phyloP scores from a whole-genome alignment of 164 flowering plant genomes.

The Magnolia officinalis region DNA sequence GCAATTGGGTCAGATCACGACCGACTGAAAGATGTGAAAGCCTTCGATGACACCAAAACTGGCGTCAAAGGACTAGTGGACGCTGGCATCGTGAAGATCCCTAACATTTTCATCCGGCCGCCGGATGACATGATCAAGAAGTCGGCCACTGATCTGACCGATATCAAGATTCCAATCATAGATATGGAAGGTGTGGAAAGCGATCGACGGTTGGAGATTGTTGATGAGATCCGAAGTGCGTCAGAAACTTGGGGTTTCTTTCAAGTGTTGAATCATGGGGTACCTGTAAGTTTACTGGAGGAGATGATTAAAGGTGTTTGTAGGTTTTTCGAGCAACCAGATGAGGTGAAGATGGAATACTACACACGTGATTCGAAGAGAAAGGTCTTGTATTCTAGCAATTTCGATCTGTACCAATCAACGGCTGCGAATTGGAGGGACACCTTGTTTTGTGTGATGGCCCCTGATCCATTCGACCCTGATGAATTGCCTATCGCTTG shows the following conservation, averaged over 20 bases:
- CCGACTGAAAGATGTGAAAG: slow-evolving; percentile 8
- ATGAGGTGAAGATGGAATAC: slow-evolving; percentile 27
- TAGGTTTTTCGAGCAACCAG: slow-evolving; percentile 33
- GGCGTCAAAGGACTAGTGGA: slow-evolving; percentile 22
- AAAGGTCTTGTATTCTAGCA: slow-evolving; percentile 21
- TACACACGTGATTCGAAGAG: slow-evolving; percentile 30
- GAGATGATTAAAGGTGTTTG: slow-evolving; percentile 36
- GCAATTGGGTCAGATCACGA: slow-evolving; percentile 5
- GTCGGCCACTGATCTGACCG: neutral
- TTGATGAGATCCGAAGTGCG: slow-evolving; percentile 29
- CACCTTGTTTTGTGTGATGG: slow-evolving; percentile 17
- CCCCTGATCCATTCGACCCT: slow-evolving; percentile 21
- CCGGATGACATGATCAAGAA: slow-evolving; percentile 9
- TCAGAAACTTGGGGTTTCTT: slow-evolving; percentile 48
- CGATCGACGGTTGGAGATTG: slow-evolving; percentile 15
- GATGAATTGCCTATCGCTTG: slow-evolving; percentile 29
- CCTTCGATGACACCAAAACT: slow-evolving; percentile 16
- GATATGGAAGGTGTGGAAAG: slow-evolving; percentile 25
- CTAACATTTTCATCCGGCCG: slow-evolving; percentile 23
- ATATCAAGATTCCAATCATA: slow-evolving; percentile 17
- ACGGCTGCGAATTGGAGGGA: slow-evolving; percentile 41
- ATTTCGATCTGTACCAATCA: slow-evolving; percentile 29
- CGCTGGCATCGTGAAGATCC: slow-evolving; percentile 10
- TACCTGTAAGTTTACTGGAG: slow-evolving; percentile 30
- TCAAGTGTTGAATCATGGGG: slow-evolving; percentile 51